Conservation (phyloP, 2,329 filamentous ascomycete genomes). For the Kalmusia sp. region DNA sequence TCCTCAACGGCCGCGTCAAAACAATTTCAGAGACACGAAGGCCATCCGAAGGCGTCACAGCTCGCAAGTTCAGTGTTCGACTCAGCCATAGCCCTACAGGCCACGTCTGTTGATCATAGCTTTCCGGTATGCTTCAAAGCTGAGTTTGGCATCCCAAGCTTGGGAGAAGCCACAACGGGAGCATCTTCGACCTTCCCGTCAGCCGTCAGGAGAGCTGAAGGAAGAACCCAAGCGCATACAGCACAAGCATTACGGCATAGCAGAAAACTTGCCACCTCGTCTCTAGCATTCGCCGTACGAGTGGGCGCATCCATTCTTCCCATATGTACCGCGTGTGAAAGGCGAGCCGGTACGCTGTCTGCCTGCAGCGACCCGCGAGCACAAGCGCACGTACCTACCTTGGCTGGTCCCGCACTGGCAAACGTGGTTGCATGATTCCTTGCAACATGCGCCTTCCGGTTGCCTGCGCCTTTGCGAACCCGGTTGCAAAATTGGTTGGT, state of each 20-base stretch:
- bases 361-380: constrained; percentile 38
- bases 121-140: background rate
- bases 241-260: constrained; percentile 8
- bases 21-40: constrained; percentile 23
- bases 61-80: background rate
- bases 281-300: background rate
- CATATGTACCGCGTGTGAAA: constrained; percentile 23
- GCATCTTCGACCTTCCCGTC: constrained; percentile 3
- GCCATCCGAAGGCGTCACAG: constrained; percentile 14
- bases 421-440: constrained; percentile 40
- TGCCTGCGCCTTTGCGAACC: constrained; percentile 19
- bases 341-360: constrained; percentile 36
- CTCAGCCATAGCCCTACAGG: background rate
- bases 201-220: too few species aligned
- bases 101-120: background rate
- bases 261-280: background rate
- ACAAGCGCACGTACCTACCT: constrained; percentile 39
- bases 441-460: constrained; percentile 20
- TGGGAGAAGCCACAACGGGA: background rate
- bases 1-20: constrained; percentile 14
- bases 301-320: constrained; percentile 13
- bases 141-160: background rate
- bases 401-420: constrained; percentile 28
- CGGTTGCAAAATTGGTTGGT: constrained; percentile 21
- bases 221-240: constrained; percentile 16